Evolutionary conservation across 1,284 basidiomycete species (phyloP).

Genomic region (Irpex lacteus): DNA sequence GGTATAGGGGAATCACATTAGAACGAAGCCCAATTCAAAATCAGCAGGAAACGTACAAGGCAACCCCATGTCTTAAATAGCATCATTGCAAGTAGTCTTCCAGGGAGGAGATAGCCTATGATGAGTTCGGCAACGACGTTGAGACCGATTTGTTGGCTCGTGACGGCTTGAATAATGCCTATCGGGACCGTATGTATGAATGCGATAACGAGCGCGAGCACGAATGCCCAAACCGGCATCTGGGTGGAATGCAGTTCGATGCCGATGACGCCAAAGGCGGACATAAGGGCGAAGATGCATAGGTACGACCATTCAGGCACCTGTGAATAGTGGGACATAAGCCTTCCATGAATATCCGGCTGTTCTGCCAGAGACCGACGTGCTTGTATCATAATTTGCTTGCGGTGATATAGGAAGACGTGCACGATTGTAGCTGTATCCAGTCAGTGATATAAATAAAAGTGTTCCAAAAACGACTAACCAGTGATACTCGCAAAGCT

Average conservation of each 20-base stretch:
- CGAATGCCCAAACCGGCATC: conserved; percentile 61
- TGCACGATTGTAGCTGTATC: conserved; percentile 55
- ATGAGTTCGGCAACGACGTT: conserved; percentile 52
- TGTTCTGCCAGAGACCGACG: conserved; percentile 67
- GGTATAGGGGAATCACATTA: background rate
- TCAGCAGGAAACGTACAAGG: conserved; percentile 27
- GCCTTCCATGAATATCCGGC: conserved; percentile 84
- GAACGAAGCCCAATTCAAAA: background rate
- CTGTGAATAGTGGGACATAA: conserved; percentile 72
- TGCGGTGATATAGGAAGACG: conserved; percentile 79
- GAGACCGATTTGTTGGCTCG: conserved; percentile 59
- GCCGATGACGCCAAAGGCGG: conserved; percentile 61
- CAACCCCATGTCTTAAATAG: conserved; percentile 56
- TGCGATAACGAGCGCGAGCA: conserved; percentile 37
- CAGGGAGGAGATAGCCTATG: conserved; percentile 47
- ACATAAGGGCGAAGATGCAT: conserved; percentile 47
- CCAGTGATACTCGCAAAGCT: conserved; percentile 42
- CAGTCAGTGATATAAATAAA: background rate
- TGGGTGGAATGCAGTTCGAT: conserved; percentile 69
- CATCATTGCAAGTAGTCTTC: conserved; percentile 58
- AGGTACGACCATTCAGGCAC: conserved; percentile 78
- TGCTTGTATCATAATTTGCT: conserved; percentile 68
- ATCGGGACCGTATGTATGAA: conserved; percentile 62
- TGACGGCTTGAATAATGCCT: conserved; percentile 66
- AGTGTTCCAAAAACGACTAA: background rate